A percentile compares a stretch with the other conserved stretches of the same genome.
phyloP scores from a whole-genome alignment of 768 basidiomycete species.

The Leccinum sublutescens region DNA sequence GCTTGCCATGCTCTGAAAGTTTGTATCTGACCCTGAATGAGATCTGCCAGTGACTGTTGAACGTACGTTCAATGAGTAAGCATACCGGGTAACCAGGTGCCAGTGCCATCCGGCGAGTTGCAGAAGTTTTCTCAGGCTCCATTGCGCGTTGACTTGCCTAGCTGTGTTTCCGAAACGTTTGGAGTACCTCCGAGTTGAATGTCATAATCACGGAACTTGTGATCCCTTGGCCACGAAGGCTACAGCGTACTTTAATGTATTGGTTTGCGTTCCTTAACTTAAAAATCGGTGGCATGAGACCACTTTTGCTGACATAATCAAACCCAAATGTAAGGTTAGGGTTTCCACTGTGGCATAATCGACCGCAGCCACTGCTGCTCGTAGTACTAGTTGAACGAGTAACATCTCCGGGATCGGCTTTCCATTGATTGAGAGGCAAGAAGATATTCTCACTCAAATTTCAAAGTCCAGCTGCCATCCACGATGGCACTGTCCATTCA shows the following conservation, averaged over 20 bases:
- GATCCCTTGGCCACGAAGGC: background rate
- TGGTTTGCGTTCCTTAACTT: background rate
- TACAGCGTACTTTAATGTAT: background rate
- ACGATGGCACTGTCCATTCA: slow-evolving; percentile 52
- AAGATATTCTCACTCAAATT: background rate
- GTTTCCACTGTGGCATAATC: slow-evolving; percentile 2
- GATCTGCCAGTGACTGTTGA: background rate
- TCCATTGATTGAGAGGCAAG: background rate
- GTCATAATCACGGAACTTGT: background rate
- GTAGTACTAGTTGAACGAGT: too few species aligned
- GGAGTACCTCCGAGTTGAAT: background rate
- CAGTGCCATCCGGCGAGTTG: too few species aligned
- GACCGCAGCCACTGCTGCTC: background rate
- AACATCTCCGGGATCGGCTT: background rate
- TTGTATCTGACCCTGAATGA: background rate
- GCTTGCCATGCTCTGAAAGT: slow-evolving; percentile 2
- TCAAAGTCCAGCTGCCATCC: background rate
- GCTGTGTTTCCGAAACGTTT: slow-evolving; percentile 5
- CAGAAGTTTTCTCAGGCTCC: background rate
- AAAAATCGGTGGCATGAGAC: background rate
- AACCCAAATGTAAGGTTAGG: slow-evolving; percentile 28
- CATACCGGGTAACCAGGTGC: too few species aligned
- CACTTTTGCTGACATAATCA: slow-evolving; percentile 5
- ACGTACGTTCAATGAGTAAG: too few species aligned
- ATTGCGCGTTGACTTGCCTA: background rate